phyloP scores from a whole-genome alignment of 225 moss, liverwort and hornwort species.

The Anthoceros angustus region DNA sequence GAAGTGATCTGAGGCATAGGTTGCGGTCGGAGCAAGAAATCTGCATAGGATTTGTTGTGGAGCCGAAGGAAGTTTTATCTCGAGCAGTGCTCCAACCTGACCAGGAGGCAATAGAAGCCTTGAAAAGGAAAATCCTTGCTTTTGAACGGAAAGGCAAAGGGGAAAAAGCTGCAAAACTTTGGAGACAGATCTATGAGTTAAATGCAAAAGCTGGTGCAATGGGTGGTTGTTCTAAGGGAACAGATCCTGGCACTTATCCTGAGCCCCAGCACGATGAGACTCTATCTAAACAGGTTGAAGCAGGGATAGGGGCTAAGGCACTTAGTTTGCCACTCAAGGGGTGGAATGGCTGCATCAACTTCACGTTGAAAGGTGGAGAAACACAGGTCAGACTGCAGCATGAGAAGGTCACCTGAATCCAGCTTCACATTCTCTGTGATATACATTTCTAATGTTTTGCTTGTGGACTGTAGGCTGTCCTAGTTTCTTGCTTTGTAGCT shows the following conservation, averaged over 20 bases:
- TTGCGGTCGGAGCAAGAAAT: too few relatives aligned
- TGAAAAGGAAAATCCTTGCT: constrained; percentile 74
- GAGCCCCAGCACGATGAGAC: constrained; percentile 10
- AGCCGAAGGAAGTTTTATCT: constrained; percentile 31
- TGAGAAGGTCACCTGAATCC: background rate
- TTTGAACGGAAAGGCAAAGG: constrained; percentile 73
- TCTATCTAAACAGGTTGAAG: constrained; percentile 15
- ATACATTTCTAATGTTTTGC: background rate
- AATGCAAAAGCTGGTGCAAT: constrained; percentile 22
- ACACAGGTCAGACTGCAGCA: constrained; percentile 34
- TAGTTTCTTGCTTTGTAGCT: constrained; percentile 54
- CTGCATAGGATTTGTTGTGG: constrained; percentile 42
- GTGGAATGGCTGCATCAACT: constrained; percentile 58
- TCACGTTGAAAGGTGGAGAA: constrained; percentile 60
- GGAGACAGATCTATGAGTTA: constrained; percentile 49
- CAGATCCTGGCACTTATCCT: constrained; percentile 6
- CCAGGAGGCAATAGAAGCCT: constrained; percentile 75
- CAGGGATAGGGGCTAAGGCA: constrained; percentile 21
- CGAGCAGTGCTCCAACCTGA: constrained; percentile 39
- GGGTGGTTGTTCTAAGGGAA: constrained; percentile 31
- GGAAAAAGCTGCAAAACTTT: constrained; percentile 66
- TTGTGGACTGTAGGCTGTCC: constrained; percentile 30
- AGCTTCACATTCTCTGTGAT: background rate
- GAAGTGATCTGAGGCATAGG: too few relatives aligned
- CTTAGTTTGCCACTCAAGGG: constrained; percentile 21